phyloP scores from a whole-genome alignment of 176 grass and related monocot species.

The Rhipidocladum racemiflorum region DNA sequence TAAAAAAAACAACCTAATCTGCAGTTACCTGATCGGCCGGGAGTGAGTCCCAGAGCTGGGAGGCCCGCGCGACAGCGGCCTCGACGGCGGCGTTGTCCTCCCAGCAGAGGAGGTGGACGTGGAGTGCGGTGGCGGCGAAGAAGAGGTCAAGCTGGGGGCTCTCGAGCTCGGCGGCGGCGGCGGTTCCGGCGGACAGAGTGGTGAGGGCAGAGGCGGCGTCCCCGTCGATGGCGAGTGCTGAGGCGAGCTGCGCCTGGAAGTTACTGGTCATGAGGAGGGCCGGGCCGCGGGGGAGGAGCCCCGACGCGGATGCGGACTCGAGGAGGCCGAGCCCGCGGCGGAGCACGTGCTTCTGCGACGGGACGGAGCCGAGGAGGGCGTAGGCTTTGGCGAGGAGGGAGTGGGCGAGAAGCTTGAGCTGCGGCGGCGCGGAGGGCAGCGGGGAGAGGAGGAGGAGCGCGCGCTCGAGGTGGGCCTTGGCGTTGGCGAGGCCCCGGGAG shows the following conservation, averaged over 20 bases:
- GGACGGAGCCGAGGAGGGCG: slow-evolving; percentile 60
- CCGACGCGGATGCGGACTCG: slow-evolving; percentile 23
- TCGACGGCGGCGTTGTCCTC: slow-evolving; percentile 58
- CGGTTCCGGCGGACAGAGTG: slow-evolving; percentile 41
- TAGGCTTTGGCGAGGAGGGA: slow-evolving; percentile 68
- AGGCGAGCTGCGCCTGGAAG: slow-evolving; percentile 88
- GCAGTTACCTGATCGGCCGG: slow-evolving; percentile 50
- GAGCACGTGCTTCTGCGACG: slow-evolving; percentile 68
- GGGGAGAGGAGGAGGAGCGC: slow-evolving; percentile 71
- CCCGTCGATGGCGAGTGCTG: slow-evolving; percentile 62
- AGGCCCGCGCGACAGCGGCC: slow-evolving; percentile 36
- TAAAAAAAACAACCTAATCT: not conserved
- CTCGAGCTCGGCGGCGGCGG: slow-evolving; percentile 58
- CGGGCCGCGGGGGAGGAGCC: slow-evolving; percentile 17
- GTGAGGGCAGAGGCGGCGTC: slow-evolving; percentile 64
- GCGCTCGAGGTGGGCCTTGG: slow-evolving; percentile 85
- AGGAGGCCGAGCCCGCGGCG: slow-evolving; percentile 64
- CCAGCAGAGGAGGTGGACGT: slow-evolving; percentile 84
- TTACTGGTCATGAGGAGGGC: slow-evolving; percentile 77
- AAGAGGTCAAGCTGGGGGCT: slow-evolving; percentile 86
- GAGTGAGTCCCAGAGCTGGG: slow-evolving; percentile 63
- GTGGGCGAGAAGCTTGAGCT: slow-evolving; percentile 79
- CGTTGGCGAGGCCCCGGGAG: slow-evolving; percentile 50
- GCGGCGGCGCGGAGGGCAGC: slow-evolving; percentile 60
- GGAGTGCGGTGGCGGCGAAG: slow-evolving; percentile 74